Conservation (phyloP, 2,329 filamentous ascomycete species). For the Fusarium miscanthi region DNA sequence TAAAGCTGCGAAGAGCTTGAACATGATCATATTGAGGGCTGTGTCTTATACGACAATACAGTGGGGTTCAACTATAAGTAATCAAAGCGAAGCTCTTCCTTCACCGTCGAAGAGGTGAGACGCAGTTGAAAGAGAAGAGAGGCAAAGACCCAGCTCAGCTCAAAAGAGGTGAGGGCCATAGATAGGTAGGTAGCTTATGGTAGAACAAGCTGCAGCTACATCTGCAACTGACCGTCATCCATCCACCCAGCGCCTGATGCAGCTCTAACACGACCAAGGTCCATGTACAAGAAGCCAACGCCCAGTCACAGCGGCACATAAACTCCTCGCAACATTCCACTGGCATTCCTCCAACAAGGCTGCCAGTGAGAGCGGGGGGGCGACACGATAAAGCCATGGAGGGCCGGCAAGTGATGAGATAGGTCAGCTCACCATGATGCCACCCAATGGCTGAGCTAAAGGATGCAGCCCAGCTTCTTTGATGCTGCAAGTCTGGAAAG, state of each 20-base stretch:
- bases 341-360: slow-evolving; percentile 26
- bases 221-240: slow-evolving; percentile 37
- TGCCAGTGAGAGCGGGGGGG: slow-evolving; percentile 29
- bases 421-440: slow-evolving; percentile 14
- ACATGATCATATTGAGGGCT: slow-evolving; percentile 33
- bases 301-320: slow-evolving; percentile 5
- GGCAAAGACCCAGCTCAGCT: slow-evolving; percentile 4
- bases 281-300: slow-evolving; percentile 25
- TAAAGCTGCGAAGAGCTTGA: slow-evolving; percentile 23
- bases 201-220: slow-evolving; percentile 18
- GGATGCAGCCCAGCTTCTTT: slow-evolving; percentile 34
- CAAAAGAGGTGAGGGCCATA: slow-evolving; percentile 14
- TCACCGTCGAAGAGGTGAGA: slow-evolving; percentile 24
- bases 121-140: slow-evolving; percentile 17
- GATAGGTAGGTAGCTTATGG: slow-evolving; percentile 15
- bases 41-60: neutral
- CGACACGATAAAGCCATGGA: slow-evolving; percentile 32
- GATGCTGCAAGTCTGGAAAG: slow-evolving; percentile 25
- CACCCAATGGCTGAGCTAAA: slow-evolving; percentile 29
- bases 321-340: slow-evolving; percentile 32
- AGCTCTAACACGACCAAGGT: slow-evolving; percentile 27
- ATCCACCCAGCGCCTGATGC: slow-evolving; percentile 19
- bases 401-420: slow-evolving; percentile 29
- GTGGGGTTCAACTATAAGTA: neutral
- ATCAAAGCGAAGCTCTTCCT: slow-evolving; percentile 7